Evolutionary conservation across 768 basidiomycete genomes (phyloP), one percentile per base, ranked within the genome.

Genomic region (Leccinum uliginosum): DNA sequence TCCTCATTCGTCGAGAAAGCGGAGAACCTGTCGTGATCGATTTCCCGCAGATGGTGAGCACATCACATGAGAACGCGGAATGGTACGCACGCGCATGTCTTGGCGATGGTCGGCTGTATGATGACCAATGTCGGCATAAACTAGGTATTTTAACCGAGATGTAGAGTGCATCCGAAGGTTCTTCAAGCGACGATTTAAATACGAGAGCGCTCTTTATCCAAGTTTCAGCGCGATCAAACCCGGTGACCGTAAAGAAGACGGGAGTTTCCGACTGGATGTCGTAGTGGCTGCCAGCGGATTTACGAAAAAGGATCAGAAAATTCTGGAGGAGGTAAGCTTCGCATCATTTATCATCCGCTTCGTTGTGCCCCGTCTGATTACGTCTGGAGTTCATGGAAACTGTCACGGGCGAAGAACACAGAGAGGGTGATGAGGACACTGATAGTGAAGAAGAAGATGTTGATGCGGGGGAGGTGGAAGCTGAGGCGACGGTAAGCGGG

Each of bases 1-100:
- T 99, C 62, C 84, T 99, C 59, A 93, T 99, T 64, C 82, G 83
- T 35, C 83, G 90, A 47, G 86, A 86, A 53, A 76, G 73, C 46
- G 82, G 82, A 11, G 85, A 92, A 64, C 91, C 95, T 7, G 74
- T 98, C 52, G 84, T 99, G 44, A 99, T 99, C 65, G 97, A 99
- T 76, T 99, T 99, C 71, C 97, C 97, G 8, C 97, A 99, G 76
- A 98, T 98, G 96, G 93, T 98, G 73, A 93, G 90, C 78, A 95
- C 91, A 26, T 90, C 93, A 48, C 97, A 99, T 62, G 84, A 85
- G 65, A 97, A 99, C 70, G 97, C 97, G 6, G 97, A 98, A 76
- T 97, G 89, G 93, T 93, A 63, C 71, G 85, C 34, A 2, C 48
- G 38, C 50, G 35, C 49, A 46, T 57, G 44, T 50, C 56, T 54